Base-by-base conservation (phyloP, 306 rosid species). In the Mucuna pruriens region DNA sequence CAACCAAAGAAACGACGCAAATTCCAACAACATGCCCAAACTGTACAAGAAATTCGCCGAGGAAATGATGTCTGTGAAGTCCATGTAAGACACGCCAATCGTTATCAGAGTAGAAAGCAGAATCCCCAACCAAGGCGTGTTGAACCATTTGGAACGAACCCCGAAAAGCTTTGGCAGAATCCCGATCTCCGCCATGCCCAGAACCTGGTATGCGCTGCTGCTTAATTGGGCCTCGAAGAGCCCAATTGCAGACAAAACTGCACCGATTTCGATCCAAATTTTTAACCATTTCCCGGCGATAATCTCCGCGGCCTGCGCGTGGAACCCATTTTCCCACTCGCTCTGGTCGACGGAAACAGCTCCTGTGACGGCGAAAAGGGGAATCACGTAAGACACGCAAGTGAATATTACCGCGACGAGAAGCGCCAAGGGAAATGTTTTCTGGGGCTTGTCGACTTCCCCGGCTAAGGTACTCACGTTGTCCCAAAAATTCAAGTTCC, bases 71-170 rank as follows among this genome's bases (percentile, higher is more conserved):
- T 84, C 90, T 0, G 78, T 38, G 45, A 90, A 83, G 1, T 31
- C 13, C 86, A 92, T 33, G 16, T 44, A 84, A 23, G 97, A 89
- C 19, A 90, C 85, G 2, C 20, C 80, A 22, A 87, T 54, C 5
- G 90, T 29, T 64, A 90, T 70, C 45, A 55, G 0, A 2, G 90
- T 76, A 1, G 93, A 84, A 1, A 85, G 0, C 79, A 89, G 9
- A 46, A 92, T 92, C 9, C 93, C 97, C 20, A 90, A 77, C 93
- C 91, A 90, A 7, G 97, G 97, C 1, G 97, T 92, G 61, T 68
- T 19, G 82, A 90, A 92, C 83, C 77, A 62, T 33, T 65, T 71
- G 1, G 90, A 86, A 16, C 87, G 65, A 9, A 64, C 22, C 0
- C 83, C 88, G 5, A 84, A 90, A 69, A 84, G 3, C 67, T 16